A percentile compares a stretch with the other conserved stretches of the same genome.
Conservation (phyloP, 768 basidiomycete species). For the Asterophora parasitica region DNA sequence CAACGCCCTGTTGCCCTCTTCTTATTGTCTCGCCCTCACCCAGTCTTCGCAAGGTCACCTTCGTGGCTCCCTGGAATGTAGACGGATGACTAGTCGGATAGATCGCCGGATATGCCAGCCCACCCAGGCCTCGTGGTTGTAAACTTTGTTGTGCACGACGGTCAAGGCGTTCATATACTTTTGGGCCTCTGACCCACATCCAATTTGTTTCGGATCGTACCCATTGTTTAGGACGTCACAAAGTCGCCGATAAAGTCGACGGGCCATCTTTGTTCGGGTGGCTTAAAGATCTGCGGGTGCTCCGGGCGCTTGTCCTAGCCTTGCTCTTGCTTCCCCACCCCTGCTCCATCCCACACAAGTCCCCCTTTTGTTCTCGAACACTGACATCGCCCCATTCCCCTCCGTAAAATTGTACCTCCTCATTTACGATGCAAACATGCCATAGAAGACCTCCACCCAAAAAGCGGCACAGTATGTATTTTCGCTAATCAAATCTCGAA, state of each 20-base stretch:
- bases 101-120: constrained; percentile 23
- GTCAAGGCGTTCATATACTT: constrained; percentile 21
- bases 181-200: constrained; percentile 22
- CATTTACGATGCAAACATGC: constrained; percentile 18
- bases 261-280: constrained; percentile 21
- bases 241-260: constrained; percentile 20
- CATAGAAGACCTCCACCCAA: constrained; percentile 29
- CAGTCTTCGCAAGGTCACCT: constrained; percentile 10
- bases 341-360: neutral
- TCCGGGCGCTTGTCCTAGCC: constrained; percentile 4
- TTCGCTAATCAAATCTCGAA: neutral
- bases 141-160: constrained; percentile 26
- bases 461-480: constrained; percentile 37
- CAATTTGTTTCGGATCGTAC: constrained; percentile 22
- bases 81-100: constrained; percentile 24
- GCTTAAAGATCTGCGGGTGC: constrained; percentile 24
- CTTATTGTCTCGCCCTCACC: constrained; percentile 28
- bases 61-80: constrained; percentile 30
- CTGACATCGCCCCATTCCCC: constrained; percentile 10
- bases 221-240: constrained; percentile 23
- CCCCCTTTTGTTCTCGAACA: constrained; percentile 1
- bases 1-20: constrained; percentile 17
- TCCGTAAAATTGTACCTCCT: constrained; percentile 1
- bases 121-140: constrained; percentile 29
- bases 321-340: neutral